Evolutionary conservation across 352 stramenopile species (phyloP), one percentile per base, ranked within the genome.

Genomic region (Globisporangium spinosum): DNA sequence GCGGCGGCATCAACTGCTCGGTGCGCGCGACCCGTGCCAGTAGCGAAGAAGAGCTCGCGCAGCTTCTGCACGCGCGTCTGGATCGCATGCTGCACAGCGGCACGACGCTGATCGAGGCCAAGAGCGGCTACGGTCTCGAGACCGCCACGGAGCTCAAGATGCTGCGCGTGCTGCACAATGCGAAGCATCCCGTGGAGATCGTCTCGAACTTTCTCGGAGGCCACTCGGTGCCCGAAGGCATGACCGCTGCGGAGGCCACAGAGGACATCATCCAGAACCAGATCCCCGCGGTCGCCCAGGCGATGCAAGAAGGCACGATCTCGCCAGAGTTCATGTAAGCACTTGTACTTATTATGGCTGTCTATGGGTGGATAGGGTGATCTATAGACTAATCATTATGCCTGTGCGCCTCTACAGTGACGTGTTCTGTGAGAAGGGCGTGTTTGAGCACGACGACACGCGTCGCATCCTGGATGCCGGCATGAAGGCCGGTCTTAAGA

Each of bases 111-210:
- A 83, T 89, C 56, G 85, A 95, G 58, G 85, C 82, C 68, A 95
- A 95, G 77, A 92, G 82, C 53, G 85, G 87, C 38, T 95, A 95
- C 60, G 87, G 87, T 20, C 75, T 95, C n/a, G 87, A 93, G 57
- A 80, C 83, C 1, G 84, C 88, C 22, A 89, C 86, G 17, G 85
- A 95, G 67, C 71, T 95, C 60, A 95, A 95, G 73, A 91, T 95
- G 84, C 80, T 95, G 35, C 76, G 78, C n/a, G 85, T 95, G 71
- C 58, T 95, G 25, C 83, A 93, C 65, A 82, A 74, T 1, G 77
- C 78, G 8, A 80, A 72, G 13, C 68, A 86, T 62, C 74, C 84
- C 1, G 79, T 94, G 34, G 84, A 93, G 71, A 90, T 95, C 51
- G 87, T 94, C 23, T 76, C 85, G 29, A 94, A 89, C 61, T 92